A percentile compares a stretch with the other conserved stretches of the same genome.
phyloP scores from a whole-genome alignment of 2,329 filamentous ascomycete species.

The Truncatella angustata region DNA sequence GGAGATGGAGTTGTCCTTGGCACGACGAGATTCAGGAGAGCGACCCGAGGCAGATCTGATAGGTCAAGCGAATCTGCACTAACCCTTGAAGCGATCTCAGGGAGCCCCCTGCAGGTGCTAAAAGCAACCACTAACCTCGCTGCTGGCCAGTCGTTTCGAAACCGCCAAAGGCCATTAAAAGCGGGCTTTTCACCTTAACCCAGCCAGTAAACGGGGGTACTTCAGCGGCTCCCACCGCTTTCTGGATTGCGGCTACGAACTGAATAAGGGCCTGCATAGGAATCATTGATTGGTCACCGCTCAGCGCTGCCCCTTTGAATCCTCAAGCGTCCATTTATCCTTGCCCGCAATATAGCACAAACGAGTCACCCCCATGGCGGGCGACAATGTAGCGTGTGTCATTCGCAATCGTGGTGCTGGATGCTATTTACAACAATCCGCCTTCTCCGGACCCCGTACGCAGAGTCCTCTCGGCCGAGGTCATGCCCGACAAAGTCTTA shows the following conservation, averaged over 20 bases:
- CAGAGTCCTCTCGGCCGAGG: neutral
- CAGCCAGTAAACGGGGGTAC: neutral
- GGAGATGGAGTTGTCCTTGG: neutral
- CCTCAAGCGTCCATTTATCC: neutral
- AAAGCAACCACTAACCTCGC: neutral
- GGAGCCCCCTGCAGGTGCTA: neutral
- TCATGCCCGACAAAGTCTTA: neutral
- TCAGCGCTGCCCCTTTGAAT: neutral
- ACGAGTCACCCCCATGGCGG: neutral
- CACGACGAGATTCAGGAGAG: slow-evolving; percentile 8
- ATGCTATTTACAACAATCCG: too few relatives aligned
- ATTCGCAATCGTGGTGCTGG: neutral
- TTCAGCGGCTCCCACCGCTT: neutral
- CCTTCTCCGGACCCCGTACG: neutral
- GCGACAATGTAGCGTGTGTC: neutral
- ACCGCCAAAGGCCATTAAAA: too few relatives aligned
- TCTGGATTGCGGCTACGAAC: neutral
- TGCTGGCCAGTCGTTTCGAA: slow-evolving; percentile 1
- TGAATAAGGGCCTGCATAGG: neutral
- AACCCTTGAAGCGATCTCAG: neutral
- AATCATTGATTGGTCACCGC: slow-evolving; percentile 4
- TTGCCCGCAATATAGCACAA: slow-evolving; percentile 4
- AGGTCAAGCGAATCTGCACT: neutral
- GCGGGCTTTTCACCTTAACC: neutral
- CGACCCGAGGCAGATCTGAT: slow-evolving; percentile 4